Base-by-base conservation (phyloP, 768 basidiomycete genomes). In the Termitomyces sp. region DNA sequence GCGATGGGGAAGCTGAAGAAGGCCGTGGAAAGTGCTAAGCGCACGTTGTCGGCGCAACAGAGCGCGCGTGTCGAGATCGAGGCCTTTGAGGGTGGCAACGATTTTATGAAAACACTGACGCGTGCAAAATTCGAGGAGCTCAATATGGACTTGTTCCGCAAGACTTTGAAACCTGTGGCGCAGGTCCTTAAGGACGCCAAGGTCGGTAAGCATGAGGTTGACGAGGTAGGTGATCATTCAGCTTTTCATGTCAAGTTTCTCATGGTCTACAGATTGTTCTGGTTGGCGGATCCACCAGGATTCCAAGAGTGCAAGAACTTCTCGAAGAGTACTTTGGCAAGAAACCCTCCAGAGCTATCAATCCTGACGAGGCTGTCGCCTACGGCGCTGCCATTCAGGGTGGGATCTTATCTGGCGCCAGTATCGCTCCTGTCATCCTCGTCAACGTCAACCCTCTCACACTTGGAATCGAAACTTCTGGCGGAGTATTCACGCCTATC, bases 301-400 rank as follows among this genome's bases (percentile, higher is more conserved):
- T 91, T 70, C 89, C 88, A 65, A 86, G 82, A 66, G 78, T 89
- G 58, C 84, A 85, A 69, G 79, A 87, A 71, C 81, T 88, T 69
- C 78, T 88, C 63, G 82, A 79, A 63, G 86, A 89, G 59, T 88
- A 81, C 77, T 89, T 89, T 74, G 79, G 83, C 60, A 85, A 87
- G 75, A 85, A 87, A 71, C 87, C 84, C 57, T 84, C 81, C 68
- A 84, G 82, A 72, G 78, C 80, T 52, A 85, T 89, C 74, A 88
- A 88, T 76, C 86, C 87, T 42, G 87, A 90, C 66, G 88, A 90
- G 75, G 87, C 88, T 52, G 87, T 89, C 56, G 87, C 87, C 35
- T 85, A 87, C 70, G 88, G 88, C 74, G 88, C 88, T 50, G 87
- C 88, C 63, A 81, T 89, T 64, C 88, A 89, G 69, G 88, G 80